These are phyloP conservation scores for Chamaenerion angustifolium DNA, from an alignment of 345 rosid genomes.

Conservation along the genomic window DNA sequence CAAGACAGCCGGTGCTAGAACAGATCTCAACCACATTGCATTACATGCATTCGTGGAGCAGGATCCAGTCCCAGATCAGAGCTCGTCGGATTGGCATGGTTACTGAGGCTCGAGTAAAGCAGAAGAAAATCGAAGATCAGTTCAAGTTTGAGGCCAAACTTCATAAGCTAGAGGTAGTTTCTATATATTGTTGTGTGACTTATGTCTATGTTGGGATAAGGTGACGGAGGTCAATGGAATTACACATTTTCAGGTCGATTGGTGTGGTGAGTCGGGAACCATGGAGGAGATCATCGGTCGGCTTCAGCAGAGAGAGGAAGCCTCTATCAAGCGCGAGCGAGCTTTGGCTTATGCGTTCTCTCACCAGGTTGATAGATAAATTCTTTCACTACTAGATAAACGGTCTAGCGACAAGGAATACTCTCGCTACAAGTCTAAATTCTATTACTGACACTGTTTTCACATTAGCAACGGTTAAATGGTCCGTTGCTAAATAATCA, in stretches of 20 bases:
- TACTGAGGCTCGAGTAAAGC: constrained; percentile 48
- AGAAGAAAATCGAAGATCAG: constrained; percentile 54
- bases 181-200: neutral
- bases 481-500: no score
- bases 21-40: constrained; percentile 42
- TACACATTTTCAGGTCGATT: constrained; percentile 36
- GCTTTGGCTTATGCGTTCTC: constrained; percentile 92
- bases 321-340: constrained; percentile 66
- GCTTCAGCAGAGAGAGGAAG: constrained; percentile 76
- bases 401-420: neutral
- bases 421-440: neutral
- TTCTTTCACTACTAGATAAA: neutral
- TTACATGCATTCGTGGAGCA: constrained; percentile 63
- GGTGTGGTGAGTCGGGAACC: constrained; percentile 65
- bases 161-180: constrained; percentile 45
- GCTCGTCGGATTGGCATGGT: constrained; percentile 64
- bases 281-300: constrained; percentile 68
- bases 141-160: constrained; percentile 65
- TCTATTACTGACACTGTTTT: neutral
- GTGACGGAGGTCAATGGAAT: neutral
- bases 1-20: constrained; percentile 29
- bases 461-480: neutral
- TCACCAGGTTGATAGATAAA: constrained; percentile 41
- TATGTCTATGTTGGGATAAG: neutral
- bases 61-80: constrained; percentile 47